Evolutionary conservation across 2,329 filamentous ascomycete species (phyloP).

Genomic region (Botryotinia calthae): DNA sequence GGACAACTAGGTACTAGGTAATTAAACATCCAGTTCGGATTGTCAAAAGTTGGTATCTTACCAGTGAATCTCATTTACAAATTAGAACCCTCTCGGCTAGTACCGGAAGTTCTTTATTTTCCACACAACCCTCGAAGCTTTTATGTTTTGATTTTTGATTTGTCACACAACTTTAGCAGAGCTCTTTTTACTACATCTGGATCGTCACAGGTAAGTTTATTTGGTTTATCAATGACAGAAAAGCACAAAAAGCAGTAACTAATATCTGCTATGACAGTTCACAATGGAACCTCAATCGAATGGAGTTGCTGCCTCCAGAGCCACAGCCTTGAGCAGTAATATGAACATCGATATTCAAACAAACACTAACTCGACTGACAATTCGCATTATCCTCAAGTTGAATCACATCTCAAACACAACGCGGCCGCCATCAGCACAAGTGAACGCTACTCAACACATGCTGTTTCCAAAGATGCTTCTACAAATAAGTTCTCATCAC

Average conservation of each 20-base stretch:
- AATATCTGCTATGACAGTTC: neutral
- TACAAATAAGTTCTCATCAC: neutral
- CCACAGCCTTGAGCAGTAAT: neutral
- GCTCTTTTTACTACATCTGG: neutral
- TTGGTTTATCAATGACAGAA: neutral
- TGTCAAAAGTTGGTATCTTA: neutral
- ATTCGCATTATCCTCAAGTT: neutral
- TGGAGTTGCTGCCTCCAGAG: neutral
- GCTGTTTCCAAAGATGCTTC: neutral
- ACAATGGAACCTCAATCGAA: neutral
- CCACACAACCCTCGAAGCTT: neutral
- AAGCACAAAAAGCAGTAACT: neutral
- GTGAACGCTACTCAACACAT: neutral
- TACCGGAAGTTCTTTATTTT: neutral
- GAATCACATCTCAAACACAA: neutral
- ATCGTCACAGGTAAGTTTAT: neutral
- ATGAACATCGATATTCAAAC: neutral
- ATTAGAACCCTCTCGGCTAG: neutral
- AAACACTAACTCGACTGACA: neutral
- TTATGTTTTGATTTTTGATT: neutral
- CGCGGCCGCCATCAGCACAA: neutral
- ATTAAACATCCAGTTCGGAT: neutral
- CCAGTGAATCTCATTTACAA: neutral
- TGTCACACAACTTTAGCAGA: neutral
- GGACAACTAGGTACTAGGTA: neutral